phyloP scores from a whole-genome alignment of 139 green algal species.

The Coelastrella sp. region DNA sequence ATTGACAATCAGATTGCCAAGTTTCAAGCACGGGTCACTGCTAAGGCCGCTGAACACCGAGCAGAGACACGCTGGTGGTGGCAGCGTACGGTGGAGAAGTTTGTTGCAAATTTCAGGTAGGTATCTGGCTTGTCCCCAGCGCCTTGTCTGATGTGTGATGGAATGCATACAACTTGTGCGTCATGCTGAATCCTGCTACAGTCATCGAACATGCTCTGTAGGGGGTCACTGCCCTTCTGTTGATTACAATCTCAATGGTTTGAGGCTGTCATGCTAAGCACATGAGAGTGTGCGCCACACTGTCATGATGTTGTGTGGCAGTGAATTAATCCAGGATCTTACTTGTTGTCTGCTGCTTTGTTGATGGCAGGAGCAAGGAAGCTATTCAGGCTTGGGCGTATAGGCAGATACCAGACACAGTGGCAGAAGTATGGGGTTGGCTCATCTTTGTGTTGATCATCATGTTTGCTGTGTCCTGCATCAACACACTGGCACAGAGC shows the following conservation, averaged over 20 bases:
- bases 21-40: constrained; percentile 74
- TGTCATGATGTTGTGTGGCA: too few species aligned
- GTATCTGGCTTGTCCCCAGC: not conserved
- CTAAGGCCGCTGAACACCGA: constrained; percentile 52
- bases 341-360: not conserved
- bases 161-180: too few species aligned
- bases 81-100: constrained; percentile 38
- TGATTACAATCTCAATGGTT: too few species aligned
- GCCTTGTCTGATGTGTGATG: not conserved
- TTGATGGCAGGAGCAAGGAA: constrained; percentile 24
- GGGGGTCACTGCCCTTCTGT: too few species aligned
- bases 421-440: constrained; percentile 60
- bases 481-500: constrained; percentile 64
- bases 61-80: constrained; percentile 61
- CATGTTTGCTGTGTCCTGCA: constrained; percentile 58
- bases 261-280: too few species aligned
- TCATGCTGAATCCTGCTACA: not conserved
- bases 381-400: constrained; percentile 40
- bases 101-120: constrained; percentile 41
- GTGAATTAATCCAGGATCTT: not conserved
- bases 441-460: constrained; percentile 60
- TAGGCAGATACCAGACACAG: constrained; percentile 59
- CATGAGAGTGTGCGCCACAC: too few species aligned
- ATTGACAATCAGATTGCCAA: constrained; percentile 70
- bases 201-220: too few species aligned